These are phyloP conservation scores for Erodium texanum DNA, from an alignment of 441 rosid genomes.

Conservation along the genomic window DNA sequence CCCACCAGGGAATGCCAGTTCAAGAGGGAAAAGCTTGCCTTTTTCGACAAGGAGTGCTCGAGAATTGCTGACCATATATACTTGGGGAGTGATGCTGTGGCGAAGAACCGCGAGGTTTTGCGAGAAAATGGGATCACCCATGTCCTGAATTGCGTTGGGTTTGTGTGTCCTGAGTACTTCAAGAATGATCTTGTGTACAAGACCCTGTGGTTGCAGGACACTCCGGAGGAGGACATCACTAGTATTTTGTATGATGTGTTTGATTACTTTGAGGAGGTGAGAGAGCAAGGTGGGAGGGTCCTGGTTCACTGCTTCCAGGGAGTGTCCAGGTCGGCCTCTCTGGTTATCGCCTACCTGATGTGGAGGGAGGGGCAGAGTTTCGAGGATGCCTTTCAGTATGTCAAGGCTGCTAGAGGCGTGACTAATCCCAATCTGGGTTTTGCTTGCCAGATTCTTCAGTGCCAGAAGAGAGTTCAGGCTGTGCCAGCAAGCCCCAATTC, in stretches of 20 bases:
- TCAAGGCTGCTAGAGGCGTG: slow-evolving; percentile 71
- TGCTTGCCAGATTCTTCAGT: slow-evolving; percentile 67
- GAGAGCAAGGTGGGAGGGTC: slow-evolving; percentile 62
- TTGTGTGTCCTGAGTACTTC: slow-evolving; percentile 71
- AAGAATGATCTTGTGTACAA: slow-evolving; percentile 66
- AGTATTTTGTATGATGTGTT: slow-evolving; percentile 73
- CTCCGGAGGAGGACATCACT: slow-evolving; percentile 65
- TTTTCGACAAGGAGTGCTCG: slow-evolving; percentile 66
- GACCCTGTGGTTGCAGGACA: slow-evolving; percentile 71
- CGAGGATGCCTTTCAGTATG: slow-evolving; percentile 65
- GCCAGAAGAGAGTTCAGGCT: slow-evolving; percentile 73
- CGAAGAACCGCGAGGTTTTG: slow-evolving; percentile 50
- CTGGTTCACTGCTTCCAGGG: slow-evolving; percentile 76
- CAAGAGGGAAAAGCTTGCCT: slow-evolving; percentile 66
- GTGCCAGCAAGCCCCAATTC: slow-evolving; percentile 53
- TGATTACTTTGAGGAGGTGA: slow-evolving; percentile 74
- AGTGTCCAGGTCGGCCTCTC: slow-evolving; percentile 56
- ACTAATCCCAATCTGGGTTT: slow-evolving; percentile 76
- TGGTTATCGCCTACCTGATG: slow-evolving; percentile 77
- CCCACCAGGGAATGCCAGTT: slow-evolving; percentile 46
- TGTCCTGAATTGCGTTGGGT: slow-evolving; percentile 69
- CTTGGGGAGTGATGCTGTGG: slow-evolving; percentile 67
- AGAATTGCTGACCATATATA: slow-evolving; percentile 59
- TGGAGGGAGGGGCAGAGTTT: slow-evolving; percentile 77
- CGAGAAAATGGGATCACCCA: slow-evolving; percentile 64